These are phyloP conservation scores for Carallia pectinifolia DNA, from an alignment of 345 rosid species.

Conservation along the genomic window DNA sequence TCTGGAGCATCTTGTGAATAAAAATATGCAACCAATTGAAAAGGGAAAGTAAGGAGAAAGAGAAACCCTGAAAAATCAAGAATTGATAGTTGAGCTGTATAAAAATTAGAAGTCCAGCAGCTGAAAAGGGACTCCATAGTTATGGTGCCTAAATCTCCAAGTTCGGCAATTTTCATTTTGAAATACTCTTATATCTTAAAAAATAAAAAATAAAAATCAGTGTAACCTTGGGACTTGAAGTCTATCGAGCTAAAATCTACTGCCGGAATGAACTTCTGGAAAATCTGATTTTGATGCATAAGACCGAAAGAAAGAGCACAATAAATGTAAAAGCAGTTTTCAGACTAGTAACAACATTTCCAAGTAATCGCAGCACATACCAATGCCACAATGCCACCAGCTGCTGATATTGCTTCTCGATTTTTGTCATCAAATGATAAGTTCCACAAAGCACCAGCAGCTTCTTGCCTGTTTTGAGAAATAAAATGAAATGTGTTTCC, in stretches of 20 bases:
- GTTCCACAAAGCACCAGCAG: slow-evolving; percentile 48
- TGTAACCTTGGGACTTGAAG: too few relatives aligned
- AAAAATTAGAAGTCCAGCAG: too few relatives aligned
- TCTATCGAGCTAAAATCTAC: too few relatives aligned
- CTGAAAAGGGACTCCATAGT: too few relatives aligned
- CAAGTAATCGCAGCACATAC: slow-evolving; percentile 13
- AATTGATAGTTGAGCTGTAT: too few relatives aligned
- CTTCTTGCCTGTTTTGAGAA: slow-evolving; percentile 35
- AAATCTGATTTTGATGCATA: background rate
- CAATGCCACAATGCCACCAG: slow-evolving; percentile 43
- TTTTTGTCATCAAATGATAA: slow-evolving; percentile 42
- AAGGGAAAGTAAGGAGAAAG: background rate
- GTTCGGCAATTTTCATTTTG: too few relatives aligned
- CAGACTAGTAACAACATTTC: background rate
- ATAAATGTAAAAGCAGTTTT: too few relatives aligned
- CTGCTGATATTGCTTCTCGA: slow-evolving; percentile 41
- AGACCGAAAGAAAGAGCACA: too few relatives aligned
- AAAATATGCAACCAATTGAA: background rate
- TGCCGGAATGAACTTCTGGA: background rate
- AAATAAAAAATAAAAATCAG: too few relatives aligned
- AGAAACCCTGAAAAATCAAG: too few relatives aligned
- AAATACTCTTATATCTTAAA: too few relatives aligned
- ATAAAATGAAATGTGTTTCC: slow-evolving; percentile 5
- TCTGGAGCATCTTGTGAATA: background rate
- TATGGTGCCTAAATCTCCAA: too few relatives aligned